Evolutionary conservation across 257 asterid species (phyloP), one percentile per base, ranked within the genome.

Genomic region (Nicotiana tomentosiformis): DNA sequence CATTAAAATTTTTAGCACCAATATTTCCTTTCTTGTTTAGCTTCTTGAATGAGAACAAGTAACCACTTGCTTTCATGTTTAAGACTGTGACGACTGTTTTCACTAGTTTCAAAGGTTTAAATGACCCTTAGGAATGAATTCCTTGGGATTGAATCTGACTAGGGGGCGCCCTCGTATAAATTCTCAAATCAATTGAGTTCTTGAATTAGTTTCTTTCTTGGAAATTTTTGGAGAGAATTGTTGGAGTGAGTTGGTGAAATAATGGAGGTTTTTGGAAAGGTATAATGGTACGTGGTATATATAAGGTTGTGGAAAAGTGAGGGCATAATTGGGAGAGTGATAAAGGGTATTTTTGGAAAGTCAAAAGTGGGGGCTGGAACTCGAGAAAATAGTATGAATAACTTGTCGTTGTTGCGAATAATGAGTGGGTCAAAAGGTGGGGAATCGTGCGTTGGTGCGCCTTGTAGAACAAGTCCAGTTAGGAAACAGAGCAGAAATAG

Each of bases 21-120:
- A 82, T 84, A n/a, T 78, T 39, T 32, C 80, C 82, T 86, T 23
- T 92, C 87, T 80, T 84, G 86, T 86, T 88, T 15, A 93, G 83
- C 86, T 86, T 86, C 88, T 85, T 88, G 88, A 91, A 89, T 82
- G 90, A 84, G 78, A 84, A 84, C 43, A 88, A 84, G n/a, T 89
- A 85, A 66, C 78, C 85, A 1, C 87, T 84, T 83, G 86, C 90
- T 88, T 89, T 92, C 90, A 86, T 85, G 91, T 89, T 86, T 23
- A 4, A 53, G 18, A 14, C 58, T 14, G 58, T 53, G 7, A 53
- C 18, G 18, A 14, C 7, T 53, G 16, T 53, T 53, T 53, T 53
- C 18, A 15, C 17, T 3, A 3, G 17, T 14, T 12, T 53, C 5
- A 53, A 37, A 37, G 9, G 46, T 6, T 17, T 57, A 2, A 57